Conservation (phyloP, 2,329 filamentous ascomycete genomes). For the Cryphonectria nitschkei region DNA sequence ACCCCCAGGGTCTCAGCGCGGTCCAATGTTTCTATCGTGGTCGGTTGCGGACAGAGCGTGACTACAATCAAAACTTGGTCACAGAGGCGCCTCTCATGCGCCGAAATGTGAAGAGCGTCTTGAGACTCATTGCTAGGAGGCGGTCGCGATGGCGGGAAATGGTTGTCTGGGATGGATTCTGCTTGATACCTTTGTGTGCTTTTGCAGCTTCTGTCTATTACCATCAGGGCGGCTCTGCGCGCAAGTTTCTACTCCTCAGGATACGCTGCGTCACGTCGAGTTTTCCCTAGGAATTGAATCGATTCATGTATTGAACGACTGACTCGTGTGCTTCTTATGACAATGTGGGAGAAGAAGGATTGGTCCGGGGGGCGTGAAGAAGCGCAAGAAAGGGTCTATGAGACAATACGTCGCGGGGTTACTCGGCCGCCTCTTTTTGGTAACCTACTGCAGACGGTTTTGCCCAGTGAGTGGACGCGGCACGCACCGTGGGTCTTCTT, state of each 20-base stretch:
- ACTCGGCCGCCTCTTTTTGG: not conserved
- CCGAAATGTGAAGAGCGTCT: not conserved
- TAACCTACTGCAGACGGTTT: not conserved
- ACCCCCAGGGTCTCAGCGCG: slow-evolving; percentile 22
- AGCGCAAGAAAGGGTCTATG: not conserved
- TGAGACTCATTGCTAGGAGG: not conserved
- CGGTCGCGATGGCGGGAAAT: not conserved
- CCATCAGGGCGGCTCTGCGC: not conserved
- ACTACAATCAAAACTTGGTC: not conserved
- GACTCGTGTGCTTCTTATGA: not conserved
- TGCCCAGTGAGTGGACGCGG: not conserved
- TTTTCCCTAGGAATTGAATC: not conserved
- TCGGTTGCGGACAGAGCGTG: not conserved
- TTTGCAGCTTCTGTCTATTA: not conserved
- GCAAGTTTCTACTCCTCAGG: not conserved
- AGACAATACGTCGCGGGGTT: not conserved
- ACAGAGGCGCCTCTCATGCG: not conserved
- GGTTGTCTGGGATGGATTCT: not conserved
- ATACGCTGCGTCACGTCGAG: not conserved
- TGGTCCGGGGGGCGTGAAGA: not conserved
- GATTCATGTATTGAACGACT: not conserved
- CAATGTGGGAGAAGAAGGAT: not conserved
- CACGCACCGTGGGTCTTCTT: not conserved
- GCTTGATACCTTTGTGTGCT: not conserved
- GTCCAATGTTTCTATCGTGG: not conserved